phyloP scores from a whole-genome alignment of 495 filamentous ascomycete genomes.

The Friedmanniomyces simplex region DNA sequence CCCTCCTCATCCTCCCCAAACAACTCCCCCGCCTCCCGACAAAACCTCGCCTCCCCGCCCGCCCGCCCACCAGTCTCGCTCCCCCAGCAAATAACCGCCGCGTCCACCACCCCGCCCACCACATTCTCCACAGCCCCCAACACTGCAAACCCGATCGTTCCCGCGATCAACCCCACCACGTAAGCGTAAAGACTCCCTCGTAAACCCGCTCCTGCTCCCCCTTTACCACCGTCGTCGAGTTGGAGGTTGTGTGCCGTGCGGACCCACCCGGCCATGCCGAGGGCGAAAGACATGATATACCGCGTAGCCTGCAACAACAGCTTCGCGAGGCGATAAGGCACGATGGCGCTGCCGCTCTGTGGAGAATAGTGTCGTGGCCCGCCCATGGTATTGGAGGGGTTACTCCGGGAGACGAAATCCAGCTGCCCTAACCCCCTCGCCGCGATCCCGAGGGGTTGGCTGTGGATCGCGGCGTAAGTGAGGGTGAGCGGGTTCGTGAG shows the following conservation, averaged over 20 bases:
- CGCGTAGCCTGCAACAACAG: conserved; percentile 82
- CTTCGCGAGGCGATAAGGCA: conserved; percentile 81
- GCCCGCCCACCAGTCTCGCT: conserved; percentile 62
- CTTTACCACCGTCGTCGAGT: conserved; percentile 37
- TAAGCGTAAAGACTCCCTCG: conserved; percentile 92
- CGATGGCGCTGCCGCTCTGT: conserved; percentile 37
- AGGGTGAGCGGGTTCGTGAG: conserved; percentile 84
- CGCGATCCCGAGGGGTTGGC: conserved; percentile 62
- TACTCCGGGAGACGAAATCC: conserved; percentile 53
- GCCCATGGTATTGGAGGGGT: conserved; percentile 47
- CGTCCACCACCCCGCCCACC: conserved; percentile 84
- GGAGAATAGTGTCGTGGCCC: conserved; percentile 41
- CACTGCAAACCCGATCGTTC: conserved; percentile 89
- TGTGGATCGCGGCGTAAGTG: conserved; percentile 91
- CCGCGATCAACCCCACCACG: conserved; percentile 81
- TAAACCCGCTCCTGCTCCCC: conserved; percentile 34
- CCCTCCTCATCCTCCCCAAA: conserved; percentile 50
- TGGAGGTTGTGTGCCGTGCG: conserved; percentile 66
- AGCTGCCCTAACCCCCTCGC: conserved; percentile 69
- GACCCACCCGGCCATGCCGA: conserved; percentile 98
- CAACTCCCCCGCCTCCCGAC: conserved; percentile 72
- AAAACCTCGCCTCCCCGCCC: conserved; percentile 60
- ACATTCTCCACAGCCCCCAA: conserved; percentile 93
- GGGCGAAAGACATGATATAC: conserved; percentile 74
- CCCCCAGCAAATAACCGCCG: conserved; percentile 83